These are phyloP conservation scores for Capsella bursapastoris DNA, from an alignment of 345 rosid genomes.

Conservation along the genomic window DNA sequence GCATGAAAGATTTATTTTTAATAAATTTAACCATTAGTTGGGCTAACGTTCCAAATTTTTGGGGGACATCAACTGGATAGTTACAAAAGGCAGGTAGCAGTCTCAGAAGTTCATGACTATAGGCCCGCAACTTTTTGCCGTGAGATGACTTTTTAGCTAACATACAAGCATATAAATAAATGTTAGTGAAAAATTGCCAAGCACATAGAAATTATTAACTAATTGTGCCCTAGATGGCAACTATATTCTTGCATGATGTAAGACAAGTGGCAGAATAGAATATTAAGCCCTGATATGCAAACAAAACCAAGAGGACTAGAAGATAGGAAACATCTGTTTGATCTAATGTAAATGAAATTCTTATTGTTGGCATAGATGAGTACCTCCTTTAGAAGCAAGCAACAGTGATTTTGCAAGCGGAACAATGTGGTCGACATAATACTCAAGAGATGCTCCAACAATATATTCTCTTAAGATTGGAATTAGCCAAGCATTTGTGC, in stretches of 20 bases:
- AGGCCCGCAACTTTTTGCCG: conserved; percentile 66
- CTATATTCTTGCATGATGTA: conserved; percentile 10
- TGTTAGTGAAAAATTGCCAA: neutral
- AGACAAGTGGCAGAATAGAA: conserved; percentile 16
- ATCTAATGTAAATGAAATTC: conserved; percentile 7
- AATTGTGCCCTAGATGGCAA: neutral
- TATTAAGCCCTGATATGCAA: conserved; percentile 1
- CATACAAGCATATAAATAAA: conserved; percentile 34
- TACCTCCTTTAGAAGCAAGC: conserved; percentile 71
- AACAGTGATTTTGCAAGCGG: conserved; percentile 79
- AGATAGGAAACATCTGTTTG: conserved; percentile 8
- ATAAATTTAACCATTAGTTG: conserved; percentile 60
- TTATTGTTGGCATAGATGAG: conserved; percentile 9
- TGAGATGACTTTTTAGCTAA: conserved; percentile 68
- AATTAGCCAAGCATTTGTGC: conserved; percentile 77
- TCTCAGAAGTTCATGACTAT: conserved; percentile 68
- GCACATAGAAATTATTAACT: conserved; percentile 1
- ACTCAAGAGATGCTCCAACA: conserved; percentile 74
- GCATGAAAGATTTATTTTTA: conserved; percentile 68
- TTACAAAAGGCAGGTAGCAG: conserved; percentile 85
- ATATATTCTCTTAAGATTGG: conserved; percentile 70
- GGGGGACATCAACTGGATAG: conserved; percentile 66
- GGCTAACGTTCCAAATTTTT: conserved; percentile 61
- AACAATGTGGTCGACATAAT: conserved; percentile 78
- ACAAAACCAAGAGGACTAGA: conserved; percentile 11